phyloP scores from a whole-genome alignment of 75 land plant species.

The Gnetum montanum region DNA sequence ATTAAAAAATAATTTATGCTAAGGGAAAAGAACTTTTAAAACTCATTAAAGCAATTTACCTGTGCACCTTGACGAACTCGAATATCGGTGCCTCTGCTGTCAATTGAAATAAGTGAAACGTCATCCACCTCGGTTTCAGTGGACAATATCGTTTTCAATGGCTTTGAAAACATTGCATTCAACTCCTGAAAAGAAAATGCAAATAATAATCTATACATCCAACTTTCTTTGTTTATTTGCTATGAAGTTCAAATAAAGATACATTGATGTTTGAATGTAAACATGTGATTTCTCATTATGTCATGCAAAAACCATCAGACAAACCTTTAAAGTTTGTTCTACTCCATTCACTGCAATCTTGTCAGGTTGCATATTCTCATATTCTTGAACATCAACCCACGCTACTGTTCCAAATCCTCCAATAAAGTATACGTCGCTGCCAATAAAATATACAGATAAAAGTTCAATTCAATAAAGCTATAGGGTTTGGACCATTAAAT shows the following conservation, averaged over 20 bases:
- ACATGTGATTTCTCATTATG: neutral
- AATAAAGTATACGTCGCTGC: constrained; percentile 88
- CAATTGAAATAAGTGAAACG: constrained; percentile 91
- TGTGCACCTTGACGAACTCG: constrained; percentile 95
- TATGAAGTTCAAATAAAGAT: neutral
- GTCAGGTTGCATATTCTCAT: constrained; percentile 68
- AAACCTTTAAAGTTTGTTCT: constrained; percentile 75
- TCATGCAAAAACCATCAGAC: neutral
- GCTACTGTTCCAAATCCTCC: constrained; percentile 98
- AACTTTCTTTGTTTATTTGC: neutral
- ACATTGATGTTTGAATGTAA: neutral
- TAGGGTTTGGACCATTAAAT: too few relatives aligned
- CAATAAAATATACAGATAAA: neutral
- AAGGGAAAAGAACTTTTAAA: neutral
- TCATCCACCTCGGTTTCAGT: constrained; percentile 81
- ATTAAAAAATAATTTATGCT: neutral
- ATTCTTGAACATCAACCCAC: constrained; percentile 94
- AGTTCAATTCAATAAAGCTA: too few relatives aligned
- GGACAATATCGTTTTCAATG: constrained; percentile 58
- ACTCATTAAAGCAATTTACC: constrained; percentile 23
- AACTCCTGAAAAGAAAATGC: constrained; percentile 42
- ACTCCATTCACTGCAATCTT: constrained; percentile 88
- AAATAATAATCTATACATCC: neutral
- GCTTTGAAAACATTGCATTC: constrained; percentile 77
- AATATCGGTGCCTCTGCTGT: constrained; percentile 87